These are phyloP conservation scores for Clathrospora elynae DNA, from an alignment of 2,329 filamentous ascomycete genomes.

Conservation along the genomic window DNA sequence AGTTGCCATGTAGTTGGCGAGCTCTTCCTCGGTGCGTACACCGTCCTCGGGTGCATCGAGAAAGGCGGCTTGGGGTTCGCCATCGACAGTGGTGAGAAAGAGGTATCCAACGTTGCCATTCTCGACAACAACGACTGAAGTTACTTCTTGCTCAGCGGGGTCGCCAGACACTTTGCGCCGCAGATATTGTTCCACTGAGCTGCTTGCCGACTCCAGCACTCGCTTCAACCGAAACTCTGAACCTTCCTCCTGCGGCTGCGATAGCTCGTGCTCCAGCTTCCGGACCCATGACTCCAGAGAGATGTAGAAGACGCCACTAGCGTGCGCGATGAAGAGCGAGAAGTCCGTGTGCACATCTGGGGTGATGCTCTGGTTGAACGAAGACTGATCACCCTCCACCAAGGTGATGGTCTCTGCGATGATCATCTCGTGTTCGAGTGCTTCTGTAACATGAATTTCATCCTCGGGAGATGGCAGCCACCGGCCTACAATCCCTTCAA, in stretches of 20 bases:
- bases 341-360: constrained; percentile 61
- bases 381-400: constrained; percentile 28
- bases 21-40: constrained; percentile 34
- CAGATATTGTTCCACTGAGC: constrained; percentile 57
- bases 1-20: constrained; percentile 31
- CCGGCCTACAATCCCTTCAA: constrained; percentile 66
- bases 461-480: constrained; percentile 60
- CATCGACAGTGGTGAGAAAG: constrained; percentile 56
- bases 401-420: constrained; percentile 52
- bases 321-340: constrained; percentile 63
- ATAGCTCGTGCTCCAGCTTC: constrained; percentile 62
- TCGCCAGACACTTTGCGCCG: constrained; percentile 31
- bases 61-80: constrained; percentile 57
- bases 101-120: constrained; percentile 64
- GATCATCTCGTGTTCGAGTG: constrained; percentile 36
- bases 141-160: constrained; percentile 42
- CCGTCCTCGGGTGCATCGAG: constrained; percentile 56
- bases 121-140: constrained; percentile 59
- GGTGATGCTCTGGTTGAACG: constrained; percentile 61
- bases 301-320: constrained; percentile 59
- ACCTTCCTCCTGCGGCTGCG: constrained; percentile 57
- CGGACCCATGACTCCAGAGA: constrained; percentile 63
- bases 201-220: constrained; percentile 59
- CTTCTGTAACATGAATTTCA: constrained; percentile 23
- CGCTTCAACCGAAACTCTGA: constrained; percentile 62